These are phyloP conservation scores for Dalbergia cochinchinensis DNA, from an alignment of 306 rosid genomes.

Conservation along the genomic window DNA sequence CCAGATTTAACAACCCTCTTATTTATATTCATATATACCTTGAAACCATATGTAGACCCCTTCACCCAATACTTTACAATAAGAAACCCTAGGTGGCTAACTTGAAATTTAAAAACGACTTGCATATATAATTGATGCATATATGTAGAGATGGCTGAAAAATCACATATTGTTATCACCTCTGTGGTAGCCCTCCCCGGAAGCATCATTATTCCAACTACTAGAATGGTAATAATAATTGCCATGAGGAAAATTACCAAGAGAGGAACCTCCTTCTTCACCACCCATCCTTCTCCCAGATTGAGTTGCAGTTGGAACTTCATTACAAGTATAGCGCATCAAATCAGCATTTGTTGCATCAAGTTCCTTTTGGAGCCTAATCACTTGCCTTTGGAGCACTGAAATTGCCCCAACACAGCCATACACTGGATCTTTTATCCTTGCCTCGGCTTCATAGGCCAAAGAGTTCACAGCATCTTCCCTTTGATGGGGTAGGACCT, in stretches of 20 bases:
- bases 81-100: constrained; percentile 41
- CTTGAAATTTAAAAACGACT: constrained; percentile 6
- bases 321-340: constrained; percentile 62
- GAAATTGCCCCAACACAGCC: constrained; percentile 94
- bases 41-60: not conserved
- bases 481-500: constrained; percentile 81
- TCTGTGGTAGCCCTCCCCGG: constrained; percentile 48
- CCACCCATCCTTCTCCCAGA: constrained; percentile 35
- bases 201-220: constrained; percentile 50
- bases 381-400: constrained; percentile 78
- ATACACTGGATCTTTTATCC: constrained; percentile 90
- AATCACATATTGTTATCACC: constrained; percentile 49
- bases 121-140: not conserved
- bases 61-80: constrained; percentile 23
- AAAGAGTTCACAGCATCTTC: constrained; percentile 90
- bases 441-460: constrained; percentile 94
- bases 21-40: too few relatives aligned
- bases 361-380: constrained; percentile 85
- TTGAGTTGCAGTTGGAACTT: constrained; percentile 31
- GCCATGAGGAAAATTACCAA: constrained; percentile 40
- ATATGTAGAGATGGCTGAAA: not conserved
- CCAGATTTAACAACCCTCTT: too few relatives aligned
- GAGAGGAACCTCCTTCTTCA: constrained; percentile 45
- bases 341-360: constrained; percentile 84
- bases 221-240: constrained; percentile 46